Percentiles rank a stretch among this genome's conserved stretches.
Conservation (phyloP, 345 rosid genomes). For the Populus pruinosa region DNA sequence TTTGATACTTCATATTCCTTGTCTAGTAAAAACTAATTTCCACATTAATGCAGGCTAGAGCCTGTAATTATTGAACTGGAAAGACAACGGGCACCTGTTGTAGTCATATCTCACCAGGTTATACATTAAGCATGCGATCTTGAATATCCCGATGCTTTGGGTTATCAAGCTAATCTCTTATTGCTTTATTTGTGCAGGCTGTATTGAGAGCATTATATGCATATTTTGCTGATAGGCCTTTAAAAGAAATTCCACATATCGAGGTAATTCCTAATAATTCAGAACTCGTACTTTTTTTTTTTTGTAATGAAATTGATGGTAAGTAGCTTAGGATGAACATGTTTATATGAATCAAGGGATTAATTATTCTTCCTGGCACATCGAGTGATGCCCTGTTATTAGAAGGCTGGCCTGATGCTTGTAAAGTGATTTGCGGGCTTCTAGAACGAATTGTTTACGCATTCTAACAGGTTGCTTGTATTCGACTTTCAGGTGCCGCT, state of each 20-base stretch:
- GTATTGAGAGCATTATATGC: conserved; percentile 98
- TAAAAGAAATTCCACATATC: conserved; percentile 91
- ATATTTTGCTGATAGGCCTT: conserved; percentile 97
- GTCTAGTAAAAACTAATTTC: conserved; percentile 6
- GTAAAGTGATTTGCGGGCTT: neutral
- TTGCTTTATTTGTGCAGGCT: conserved; percentile 51
- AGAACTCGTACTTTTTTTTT: neutral
- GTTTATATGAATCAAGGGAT: neutral
- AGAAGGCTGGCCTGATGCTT: neutral
- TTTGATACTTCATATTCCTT: neutral
- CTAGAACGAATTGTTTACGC: neutral
- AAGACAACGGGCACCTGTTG: conserved; percentile 97
- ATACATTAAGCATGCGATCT: conserved; percentile 11
- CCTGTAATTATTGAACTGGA: conserved; percentile 98
- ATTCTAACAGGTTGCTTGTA: neutral
- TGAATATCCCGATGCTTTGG: neutral
- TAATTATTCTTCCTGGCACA: neutral
- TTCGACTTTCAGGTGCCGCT: conserved; percentile 76
- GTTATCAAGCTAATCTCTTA: neutral
- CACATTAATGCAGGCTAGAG: conserved; percentile 67
- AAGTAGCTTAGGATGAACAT: neutral
- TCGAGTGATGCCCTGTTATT: neutral
- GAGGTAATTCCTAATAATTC: conserved; percentile 51
- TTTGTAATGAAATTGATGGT: neutral
- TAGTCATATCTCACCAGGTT: conserved; percentile 98